Evolutionary conservation across 2,329 filamentous ascomycete genomes (phyloP).

Genomic region (Pyrenophora tritici-repentis): DNA sequence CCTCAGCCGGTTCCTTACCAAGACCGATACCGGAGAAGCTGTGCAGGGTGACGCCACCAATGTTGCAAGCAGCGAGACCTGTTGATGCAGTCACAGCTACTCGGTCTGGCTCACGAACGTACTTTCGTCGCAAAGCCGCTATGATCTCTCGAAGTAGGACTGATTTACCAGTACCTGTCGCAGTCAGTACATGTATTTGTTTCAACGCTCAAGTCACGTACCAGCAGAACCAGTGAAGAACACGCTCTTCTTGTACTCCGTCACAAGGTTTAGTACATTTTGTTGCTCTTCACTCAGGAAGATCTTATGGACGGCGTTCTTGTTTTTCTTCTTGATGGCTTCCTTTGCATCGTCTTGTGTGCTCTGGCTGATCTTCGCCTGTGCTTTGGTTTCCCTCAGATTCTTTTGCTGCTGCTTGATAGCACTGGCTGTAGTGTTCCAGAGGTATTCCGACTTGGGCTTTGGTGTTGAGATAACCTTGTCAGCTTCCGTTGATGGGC

Average conservation of each 20-base stretch:
- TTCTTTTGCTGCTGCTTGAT: conserved; percentile 79
- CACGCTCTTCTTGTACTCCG: conserved; percentile 80
- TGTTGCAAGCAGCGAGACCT: conserved; percentile 93
- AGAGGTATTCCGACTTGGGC: conserved; percentile 53
- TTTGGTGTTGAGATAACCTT: conserved; percentile 52
- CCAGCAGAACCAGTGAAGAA: conserved; percentile 98
- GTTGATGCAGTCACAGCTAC: conserved; percentile 95
- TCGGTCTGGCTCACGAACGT: conserved; percentile 75
- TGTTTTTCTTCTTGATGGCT: conserved; percentile 50
- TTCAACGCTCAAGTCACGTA: conserved; percentile 18
- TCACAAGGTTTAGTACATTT: conserved; percentile 80
- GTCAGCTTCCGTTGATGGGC: conserved; percentile 40
- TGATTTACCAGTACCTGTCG: conserved; percentile 82
- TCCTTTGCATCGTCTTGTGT: conserved; percentile 56
- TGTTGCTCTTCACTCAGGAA: conserved; percentile 85
- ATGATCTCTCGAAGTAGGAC: conserved; percentile 95
- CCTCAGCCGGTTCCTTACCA: conserved; percentile 82
- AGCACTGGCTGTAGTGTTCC: conserved; percentile 75
- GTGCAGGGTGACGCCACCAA: conserved; percentile 92
- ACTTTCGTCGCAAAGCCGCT: conserved; percentile 75
- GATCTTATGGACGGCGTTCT: conserved; percentile 59
- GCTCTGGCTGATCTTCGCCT: conserved; percentile 45
- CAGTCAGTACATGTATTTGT: conserved; percentile 6
- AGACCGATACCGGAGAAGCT: conserved; percentile 95
- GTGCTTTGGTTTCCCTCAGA: conserved; percentile 66